A percentile compares a stretch with the other conserved stretches of the same genome.
Conservation (phyloP, 1,139 yeast genomes). For the Torulaspora pretoriensis region DNA sequence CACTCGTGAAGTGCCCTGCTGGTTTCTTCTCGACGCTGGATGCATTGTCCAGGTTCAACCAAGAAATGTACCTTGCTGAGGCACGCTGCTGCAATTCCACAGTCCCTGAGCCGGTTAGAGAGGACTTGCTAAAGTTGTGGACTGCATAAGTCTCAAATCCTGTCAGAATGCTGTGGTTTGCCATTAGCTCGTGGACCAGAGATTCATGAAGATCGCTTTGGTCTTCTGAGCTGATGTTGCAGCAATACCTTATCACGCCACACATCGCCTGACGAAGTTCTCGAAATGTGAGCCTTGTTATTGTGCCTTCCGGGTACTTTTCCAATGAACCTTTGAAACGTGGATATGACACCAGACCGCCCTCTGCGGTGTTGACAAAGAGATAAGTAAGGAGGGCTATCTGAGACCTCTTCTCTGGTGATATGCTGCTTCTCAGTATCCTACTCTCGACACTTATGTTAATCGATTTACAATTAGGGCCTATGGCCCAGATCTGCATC, state of each 20-base stretch:
- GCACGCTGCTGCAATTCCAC: conserved; percentile 4
- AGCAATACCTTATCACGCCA: not conserved
- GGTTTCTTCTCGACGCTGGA: no score
- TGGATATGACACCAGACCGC: not conserved
- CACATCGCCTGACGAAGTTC: conserved; percentile 3
- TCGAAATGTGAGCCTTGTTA: not conserved
- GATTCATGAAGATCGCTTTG: not conserved
- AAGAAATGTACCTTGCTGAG: conserved; percentile 1
- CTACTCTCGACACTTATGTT: not conserved
- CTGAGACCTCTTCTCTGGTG: not conserved
- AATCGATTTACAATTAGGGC: not conserved
- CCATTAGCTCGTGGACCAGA: conserved; percentile 4
- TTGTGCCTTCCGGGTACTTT: not conserved
- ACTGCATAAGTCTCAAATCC: conserved; percentile 2
- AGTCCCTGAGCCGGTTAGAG: not conserved
- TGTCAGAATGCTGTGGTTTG: conserved; percentile 3
- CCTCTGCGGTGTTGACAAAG: not conserved
- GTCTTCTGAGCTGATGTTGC: not conserved
- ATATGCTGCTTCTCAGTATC: not conserved
- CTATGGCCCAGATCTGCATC: not conserved
- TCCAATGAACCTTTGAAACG: not conserved
- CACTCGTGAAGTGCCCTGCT: no score
- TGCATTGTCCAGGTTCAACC: conserved; percentile 1
- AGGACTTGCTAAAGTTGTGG: not conserved
- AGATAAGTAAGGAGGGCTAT: not conserved